A percentile compares a stretch with the other conserved stretches of the same genome.
Conservation (phyloP, 2,329 filamentous ascomycete genomes). For the Catunica adiposa region DNA sequence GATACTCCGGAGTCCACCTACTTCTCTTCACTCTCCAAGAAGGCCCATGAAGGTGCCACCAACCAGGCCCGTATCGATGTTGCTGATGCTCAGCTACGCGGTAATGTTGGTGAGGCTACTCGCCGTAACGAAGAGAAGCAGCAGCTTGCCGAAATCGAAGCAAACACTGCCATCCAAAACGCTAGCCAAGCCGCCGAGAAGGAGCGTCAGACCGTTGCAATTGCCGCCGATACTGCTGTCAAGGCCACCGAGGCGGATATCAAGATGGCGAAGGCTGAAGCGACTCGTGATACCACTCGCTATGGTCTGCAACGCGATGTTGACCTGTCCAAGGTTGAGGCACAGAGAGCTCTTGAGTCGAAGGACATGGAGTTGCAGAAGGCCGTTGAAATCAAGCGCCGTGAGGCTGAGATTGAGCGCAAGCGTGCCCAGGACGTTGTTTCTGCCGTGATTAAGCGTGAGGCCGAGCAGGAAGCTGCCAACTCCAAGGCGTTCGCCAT, state of each 20-base stretch:
- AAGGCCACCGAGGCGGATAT: slow-evolving; percentile 72
- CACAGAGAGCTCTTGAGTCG: slow-evolving; percentile 45
- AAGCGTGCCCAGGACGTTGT: slow-evolving; percentile 57
- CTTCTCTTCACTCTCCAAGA: slow-evolving; percentile 65
- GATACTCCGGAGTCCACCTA: slow-evolving; percentile 71
- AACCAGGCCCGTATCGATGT: slow-evolving; percentile 51
- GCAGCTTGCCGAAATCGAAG: slow-evolving; percentile 75
- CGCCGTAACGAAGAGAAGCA: slow-evolving; percentile 68
- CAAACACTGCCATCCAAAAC: slow-evolving; percentile 68
- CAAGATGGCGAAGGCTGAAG: slow-evolving; percentile 64
- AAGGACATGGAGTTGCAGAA: slow-evolving; percentile 68
- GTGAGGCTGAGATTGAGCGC: slow-evolving; percentile 43
- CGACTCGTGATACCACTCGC: slow-evolving; percentile 55
- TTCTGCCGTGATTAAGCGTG: slow-evolving; percentile 42
- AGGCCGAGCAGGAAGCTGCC: slow-evolving; percentile 35
- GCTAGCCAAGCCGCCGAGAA: slow-evolving; percentile 25
- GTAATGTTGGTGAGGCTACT: slow-evolving; percentile 61
- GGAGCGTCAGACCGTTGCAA: slow-evolving; percentile 66
- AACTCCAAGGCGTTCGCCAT: slow-evolving; percentile 30
- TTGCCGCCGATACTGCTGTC: slow-evolving; percentile 70
- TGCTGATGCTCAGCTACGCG: slow-evolving; percentile 45
- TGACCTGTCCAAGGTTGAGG: slow-evolving; percentile 45
- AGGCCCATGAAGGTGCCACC: slow-evolving; percentile 70
- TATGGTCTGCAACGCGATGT: slow-evolving; percentile 58
- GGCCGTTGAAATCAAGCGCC: slow-evolving; percentile 59